phyloP scores from a whole-genome alignment of 495 filamentous ascomycete genomes.

The Trichoderma erinaceum region DNA sequence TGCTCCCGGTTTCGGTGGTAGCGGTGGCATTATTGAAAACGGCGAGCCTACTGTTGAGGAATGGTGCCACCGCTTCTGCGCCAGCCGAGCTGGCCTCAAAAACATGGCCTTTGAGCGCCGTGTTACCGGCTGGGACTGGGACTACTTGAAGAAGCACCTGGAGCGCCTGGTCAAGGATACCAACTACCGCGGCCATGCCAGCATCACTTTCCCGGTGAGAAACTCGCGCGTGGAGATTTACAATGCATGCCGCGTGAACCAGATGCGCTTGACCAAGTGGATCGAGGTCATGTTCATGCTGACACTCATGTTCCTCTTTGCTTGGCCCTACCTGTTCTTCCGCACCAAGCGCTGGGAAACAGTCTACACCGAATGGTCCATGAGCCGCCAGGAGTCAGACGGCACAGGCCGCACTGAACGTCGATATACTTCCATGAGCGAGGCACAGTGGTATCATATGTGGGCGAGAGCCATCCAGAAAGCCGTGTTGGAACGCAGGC shows the following conservation, averaged over 20 bases:
- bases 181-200: slow-evolving; percentile 53
- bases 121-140: slow-evolving; percentile 47
- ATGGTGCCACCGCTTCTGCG: slow-evolving; percentile 53
- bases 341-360: slow-evolving; percentile 57
- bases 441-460: slow-evolving; percentile 43
- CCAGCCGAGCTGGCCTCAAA: slow-evolving; percentile 43
- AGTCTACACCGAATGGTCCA: slow-evolving; percentile 47
- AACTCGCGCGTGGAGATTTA: slow-evolving; percentile 46
- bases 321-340: slow-evolving; percentile 59
- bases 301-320: slow-evolving; percentile 54
- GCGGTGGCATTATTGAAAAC: slow-evolving; percentile 22
- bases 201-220: slow-evolving; percentile 46
- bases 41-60: slow-evolving; percentile 37
- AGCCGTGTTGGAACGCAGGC: slow-evolving; percentile 37
- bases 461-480: slow-evolving; percentile 39
- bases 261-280: slow-evolving; percentile 52
- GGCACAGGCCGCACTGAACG: slow-evolving; percentile 21
- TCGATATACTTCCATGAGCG: slow-evolving; percentile 41
- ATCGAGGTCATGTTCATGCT: slow-evolving; percentile 54
- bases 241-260: slow-evolving; percentile 48
- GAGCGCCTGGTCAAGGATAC: slow-evolving; percentile 45
- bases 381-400: slow-evolving; percentile 28
- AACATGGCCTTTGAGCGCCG: slow-evolving; percentile 45
- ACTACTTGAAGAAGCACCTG: slow-evolving; percentile 38
- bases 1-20: slow-evolving; percentile 29